A percentile compares a stretch with the other conserved stretches of the same genome.
phyloP scores from a whole-genome alignment of 2,329 filamentous ascomycete species.

The Sarocladium brachiariae region DNA sequence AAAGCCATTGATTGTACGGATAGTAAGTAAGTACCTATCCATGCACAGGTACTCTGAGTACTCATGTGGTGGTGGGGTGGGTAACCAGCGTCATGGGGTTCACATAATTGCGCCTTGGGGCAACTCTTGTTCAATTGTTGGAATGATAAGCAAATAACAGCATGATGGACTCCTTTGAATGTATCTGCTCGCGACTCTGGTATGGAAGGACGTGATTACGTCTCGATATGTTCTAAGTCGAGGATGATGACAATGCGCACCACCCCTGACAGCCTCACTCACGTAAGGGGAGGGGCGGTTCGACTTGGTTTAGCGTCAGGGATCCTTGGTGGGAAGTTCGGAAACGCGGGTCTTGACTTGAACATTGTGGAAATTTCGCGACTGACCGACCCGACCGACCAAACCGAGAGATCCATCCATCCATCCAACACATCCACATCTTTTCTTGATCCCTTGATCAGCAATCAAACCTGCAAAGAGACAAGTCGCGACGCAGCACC shows the following conservation, averaged over 20 bases:
- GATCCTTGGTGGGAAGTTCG: constrained; percentile 1
- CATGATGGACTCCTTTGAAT: too few species aligned
- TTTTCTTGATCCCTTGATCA: not conserved
- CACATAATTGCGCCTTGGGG: too few species aligned
- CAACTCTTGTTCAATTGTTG: too few species aligned
- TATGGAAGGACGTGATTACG: not conserved
- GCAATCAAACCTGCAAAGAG: not conserved
- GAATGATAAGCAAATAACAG: too few species aligned
- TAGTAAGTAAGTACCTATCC: too few species aligned
- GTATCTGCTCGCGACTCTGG: too few species aligned
- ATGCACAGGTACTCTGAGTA: too few species aligned
- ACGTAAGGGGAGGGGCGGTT: not conserved
- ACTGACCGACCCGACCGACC: not conserved
- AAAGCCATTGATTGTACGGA: too few species aligned
- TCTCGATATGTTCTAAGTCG: not conserved
- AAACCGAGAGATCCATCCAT: not conserved
- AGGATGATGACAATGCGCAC: not conserved
- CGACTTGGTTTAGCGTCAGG: constrained; percentile 1
- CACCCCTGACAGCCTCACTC: too few species aligned
- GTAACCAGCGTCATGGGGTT: too few species aligned
- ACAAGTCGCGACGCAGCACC: too few species aligned
- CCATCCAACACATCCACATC: not conserved
- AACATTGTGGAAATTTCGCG: constrained; percentile 6
- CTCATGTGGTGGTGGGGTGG: too few species aligned
- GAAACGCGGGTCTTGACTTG: not conserved